Conservation (phyloP, 176 grass and related monocot genomes). For the Musa itinerans region DNA sequence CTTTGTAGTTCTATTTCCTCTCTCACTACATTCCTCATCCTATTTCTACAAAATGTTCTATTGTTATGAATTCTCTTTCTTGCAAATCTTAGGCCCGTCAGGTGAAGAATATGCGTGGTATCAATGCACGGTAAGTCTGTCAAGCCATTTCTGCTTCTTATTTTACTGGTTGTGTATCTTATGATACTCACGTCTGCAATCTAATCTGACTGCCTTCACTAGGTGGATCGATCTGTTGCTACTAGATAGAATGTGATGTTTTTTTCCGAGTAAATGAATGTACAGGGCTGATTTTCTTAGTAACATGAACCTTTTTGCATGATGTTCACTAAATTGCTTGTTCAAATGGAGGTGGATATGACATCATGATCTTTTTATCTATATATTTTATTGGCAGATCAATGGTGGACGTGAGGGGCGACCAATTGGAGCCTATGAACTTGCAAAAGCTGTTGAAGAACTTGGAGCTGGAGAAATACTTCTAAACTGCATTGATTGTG, state of each 20-base stretch:
- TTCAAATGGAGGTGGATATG: too few species aligned
- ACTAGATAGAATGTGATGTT: not conserved
- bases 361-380: not conserved
- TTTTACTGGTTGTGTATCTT: not conserved
- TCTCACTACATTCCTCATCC: not conserved
- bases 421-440: conserved; percentile 91
- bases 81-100: conserved; percentile 49
- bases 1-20: conserved; percentile 3
- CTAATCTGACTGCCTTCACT: not conserved
- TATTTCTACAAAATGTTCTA: not conserved
- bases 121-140: conserved; percentile 71
- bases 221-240: not conserved
- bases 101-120: conserved; percentile 99
- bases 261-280: not conserved
- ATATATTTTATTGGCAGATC: conserved; percentile 42
- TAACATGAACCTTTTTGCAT: too few species aligned
- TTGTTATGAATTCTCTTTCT: not conserved
- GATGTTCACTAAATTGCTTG: too few species aligned
- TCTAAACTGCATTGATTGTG: conserved; percentile 98
- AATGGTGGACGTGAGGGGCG: conserved; percentile 82
- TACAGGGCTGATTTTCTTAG: too few species aligned
- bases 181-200: not conserved
- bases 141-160: not conserved
- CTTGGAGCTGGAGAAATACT: conserved; percentile 95
- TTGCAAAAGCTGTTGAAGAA: conserved; percentile 93